Base-by-base conservation (phyloP, 257 asterid species). In the Ehretia macrophylla region DNA sequence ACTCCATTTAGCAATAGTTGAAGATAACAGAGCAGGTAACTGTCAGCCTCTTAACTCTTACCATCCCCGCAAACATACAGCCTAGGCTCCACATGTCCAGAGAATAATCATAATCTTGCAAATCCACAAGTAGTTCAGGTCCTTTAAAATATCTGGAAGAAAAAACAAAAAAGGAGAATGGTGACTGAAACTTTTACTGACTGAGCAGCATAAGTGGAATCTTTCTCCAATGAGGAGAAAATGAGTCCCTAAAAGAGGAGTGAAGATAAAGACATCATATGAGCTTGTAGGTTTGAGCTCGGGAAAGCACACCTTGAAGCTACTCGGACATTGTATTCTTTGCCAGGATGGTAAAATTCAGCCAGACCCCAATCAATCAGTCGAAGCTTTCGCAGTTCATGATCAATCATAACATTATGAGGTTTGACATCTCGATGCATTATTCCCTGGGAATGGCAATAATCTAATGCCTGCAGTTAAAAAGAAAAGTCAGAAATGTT, bases 11-110 rank as follows among this genome's bases (percentile, higher is more conserved):
- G 14, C 17, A 18, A 32, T 32, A 58, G 37, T 19, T 38, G 3
- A 38, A 10, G 32, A 27, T 5, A 60, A 32, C 45, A 8, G 45
- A 66, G 46, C 13, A 51, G 20, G 53, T 37, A 8, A 17, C 8
- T 10, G 19, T 17, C 38, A 18, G n/a, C 20, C 16, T 42, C 38
- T 48, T 23, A 42, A 32, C 8, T 11, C 70, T 56, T 42, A 77
- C 82, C 79, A 77, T 73, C 55, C 82, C 82, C 22, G 81, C 76
- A 55, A 72, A 68, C 81, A 72, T 75, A 47, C 93, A 84, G 51
- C 93, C 93, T 50, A 84, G 70, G 80, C 93, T 84, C 88, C 93
- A 84, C 83, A 79, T 57, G 67, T 81, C 86, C 76, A 84, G 74
- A n/a, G 93, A 84, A 70, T 84, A 81, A 62, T 84, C 88, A 46